These are phyloP conservation scores for Globisporangium splendens DNA, from an alignment of 352 stramenopile species.

Conservation along the genomic window DNA sequence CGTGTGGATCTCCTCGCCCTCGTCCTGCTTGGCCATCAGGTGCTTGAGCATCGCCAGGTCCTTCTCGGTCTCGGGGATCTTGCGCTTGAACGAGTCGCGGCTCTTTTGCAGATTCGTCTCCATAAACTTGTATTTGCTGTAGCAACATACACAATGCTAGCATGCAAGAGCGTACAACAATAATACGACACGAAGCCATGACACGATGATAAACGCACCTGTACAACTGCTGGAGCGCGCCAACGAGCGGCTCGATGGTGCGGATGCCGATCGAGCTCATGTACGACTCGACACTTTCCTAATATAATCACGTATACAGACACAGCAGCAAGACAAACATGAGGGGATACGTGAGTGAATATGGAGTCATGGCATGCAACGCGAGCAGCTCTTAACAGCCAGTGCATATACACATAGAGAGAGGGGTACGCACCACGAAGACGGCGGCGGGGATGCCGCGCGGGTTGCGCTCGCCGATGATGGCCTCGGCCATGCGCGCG, in stretches of 20 bases:
- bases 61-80: slow-evolving; percentile 91
- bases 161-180: too few relatives aligned
- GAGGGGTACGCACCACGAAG: slow-evolving; percentile 56
- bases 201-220: slow-evolving; percentile 18
- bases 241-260: slow-evolving; percentile 73
- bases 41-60: slow-evolving; percentile 56
- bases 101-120: slow-evolving; percentile 85
- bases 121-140: slow-evolving; percentile 90
- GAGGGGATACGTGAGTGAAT: neutral
- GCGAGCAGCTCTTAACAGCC: neutral
- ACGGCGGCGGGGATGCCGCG: slow-evolving; percentile 75
- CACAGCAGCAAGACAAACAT: neutral
- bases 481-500: slow-evolving; percentile 58
- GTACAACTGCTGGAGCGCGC: slow-evolving; percentile 83
- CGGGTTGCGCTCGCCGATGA: slow-evolving; percentile 78
- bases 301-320: too few relatives aligned
- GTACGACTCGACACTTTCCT: slow-evolving; percentile 77
- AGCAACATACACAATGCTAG: neutral
- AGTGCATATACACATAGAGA: slow-evolving; percentile 8
- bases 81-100: slow-evolving; percentile 84
- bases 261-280: slow-evolving; percentile 49
- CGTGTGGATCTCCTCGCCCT: slow-evolving; percentile 78
- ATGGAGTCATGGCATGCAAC: too few relatives aligned
- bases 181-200: too few relatives aligned
- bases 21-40: slow-evolving; percentile 59